Evolutionary conservation across 208 protist genomes (phyloP).

Genomic region (Angomonas deanei): DNA sequence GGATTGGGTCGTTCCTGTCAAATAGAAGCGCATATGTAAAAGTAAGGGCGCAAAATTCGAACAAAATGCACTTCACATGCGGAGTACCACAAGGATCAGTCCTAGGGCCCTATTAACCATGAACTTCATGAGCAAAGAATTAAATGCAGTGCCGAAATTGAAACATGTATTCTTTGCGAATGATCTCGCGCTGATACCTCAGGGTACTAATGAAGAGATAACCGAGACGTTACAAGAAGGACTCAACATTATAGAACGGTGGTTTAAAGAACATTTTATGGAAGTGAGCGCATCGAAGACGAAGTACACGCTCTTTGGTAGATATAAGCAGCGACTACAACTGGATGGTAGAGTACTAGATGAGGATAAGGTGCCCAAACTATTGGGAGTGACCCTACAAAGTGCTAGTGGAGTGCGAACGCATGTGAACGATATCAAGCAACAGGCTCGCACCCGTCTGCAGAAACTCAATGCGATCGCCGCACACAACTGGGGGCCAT

Average conservation of each 20-base stretch:
- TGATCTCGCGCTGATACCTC: background rate
- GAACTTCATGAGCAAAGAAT: background rate
- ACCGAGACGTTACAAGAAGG: background rate
- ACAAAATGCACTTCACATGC: background rate
- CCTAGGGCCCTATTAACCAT: background rate
- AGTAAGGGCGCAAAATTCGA: background rate
- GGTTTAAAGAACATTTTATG: background rate
- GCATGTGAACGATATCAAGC: no score
- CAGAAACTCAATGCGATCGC: no score
- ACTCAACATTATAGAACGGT: background rate
- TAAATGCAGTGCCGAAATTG: background rate
- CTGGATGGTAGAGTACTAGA: no score
- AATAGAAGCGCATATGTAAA: background rate
- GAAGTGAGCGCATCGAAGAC: background rate
- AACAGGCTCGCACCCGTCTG: no score
- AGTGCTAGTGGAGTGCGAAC: no score
- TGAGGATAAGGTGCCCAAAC: no score
- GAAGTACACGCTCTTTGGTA: background rate
- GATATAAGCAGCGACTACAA: no score
- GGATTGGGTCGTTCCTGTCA: background rate
- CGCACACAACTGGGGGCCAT: no score
- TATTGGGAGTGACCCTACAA: no score
- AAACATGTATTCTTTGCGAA: background rate
- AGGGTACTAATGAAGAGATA: background rate
- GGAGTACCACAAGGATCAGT: background rate